Evolutionary conservation across 2,329 filamentous ascomycete genomes (phyloP), one percentile per base, ranked within the genome.

Genomic region (Exophiala sp.): DNA sequence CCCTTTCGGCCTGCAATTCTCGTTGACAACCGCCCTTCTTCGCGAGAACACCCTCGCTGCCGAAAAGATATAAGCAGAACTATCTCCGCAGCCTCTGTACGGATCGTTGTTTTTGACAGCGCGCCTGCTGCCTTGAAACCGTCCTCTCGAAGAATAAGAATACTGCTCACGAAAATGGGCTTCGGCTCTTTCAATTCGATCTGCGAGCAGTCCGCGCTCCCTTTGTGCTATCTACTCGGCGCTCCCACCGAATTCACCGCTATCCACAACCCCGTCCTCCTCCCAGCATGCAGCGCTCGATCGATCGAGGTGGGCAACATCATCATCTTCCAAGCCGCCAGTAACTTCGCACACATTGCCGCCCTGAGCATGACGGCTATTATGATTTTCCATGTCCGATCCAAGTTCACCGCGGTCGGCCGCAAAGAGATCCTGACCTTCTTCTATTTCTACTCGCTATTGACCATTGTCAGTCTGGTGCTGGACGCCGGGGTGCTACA

Each of bases 301-400:
- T 95, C 94, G 66, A 92, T 99, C 71, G 91, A 96, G 73, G 74
- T 97, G 63, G 94, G 91, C 63, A 99, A 99, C 75, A 99, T 94
- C 38, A 92, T 97, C 75, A 99, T 99, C 68, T 99, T 99, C 71
- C 86, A 97, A 74, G 89, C 86, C 68, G 94, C 91, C 24, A 85
- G 91, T 18, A 89, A 89, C 58, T 91, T 92, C 68, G 89, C 94
- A 75, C 94, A 99, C 72, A 97, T 99, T 63, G 76, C 88, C 53
- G 89, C 92, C 11, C 78, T 99, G 55, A 77, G 85, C 64, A 96
- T 99, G 92, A 95, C 91, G 3, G 88, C 92, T 7, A 87, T 96
- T 66, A 99, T 99, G 94, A 91, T 99, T 58, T 79, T 99, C 61
- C 94, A 99, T 72, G 89, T 99, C 59, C 84, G 94, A 65, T 92